Base-by-base conservation (phyloP, 768 basidiomycete species). In the Pleurotus tuber-regium region DNA sequence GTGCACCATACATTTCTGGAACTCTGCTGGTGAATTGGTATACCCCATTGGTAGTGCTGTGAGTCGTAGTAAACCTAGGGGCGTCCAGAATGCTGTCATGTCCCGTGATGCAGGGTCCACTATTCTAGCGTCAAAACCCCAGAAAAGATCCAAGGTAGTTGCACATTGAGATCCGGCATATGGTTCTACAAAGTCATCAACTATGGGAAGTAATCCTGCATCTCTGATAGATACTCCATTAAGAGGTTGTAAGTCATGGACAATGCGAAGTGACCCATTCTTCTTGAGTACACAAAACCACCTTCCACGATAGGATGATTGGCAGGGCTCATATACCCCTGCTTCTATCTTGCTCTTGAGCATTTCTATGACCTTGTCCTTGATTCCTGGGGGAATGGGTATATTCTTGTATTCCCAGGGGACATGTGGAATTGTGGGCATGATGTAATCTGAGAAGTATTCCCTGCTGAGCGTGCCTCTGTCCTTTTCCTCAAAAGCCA, bases 401-500 rank as follows among this genome's bases (percentile, higher is more conserved):
- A 61, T 61, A 36, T 59, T 59, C 28, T 50, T 52, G 24, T 43
- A 55, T 42, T 53, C 55, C 60, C 60, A 61, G 9, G 60, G 60
- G 0, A 25, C 36, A 36, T 62, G 60, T 0, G 46, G 51, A 3
- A 62, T 29, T 11, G 41, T 51, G 21, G 59, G 61, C 18, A 61
- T 57, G 12, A 56, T 57, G 40, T 50, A 50, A 18, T 52, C 51
- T 3, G 50, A 41, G 41, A 60, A 57, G 28, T 63, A 66, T 14
- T 57, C 52, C 28, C 55, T 18, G 1, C 50, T 30, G 6, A 62
- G 35, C 4, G 57, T 61, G 18, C 60, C 60, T 29, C 61, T 33
- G 7, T 71, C 68, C 1, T 47, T 41, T 40, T 70, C 63, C 16
- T 55, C 40, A 51, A 64, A 70, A 1, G 74, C 67, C 23, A 79